Evolutionary conservation across 2,329 filamentous ascomycete genomes (phyloP), one percentile per base, ranked within the genome.

Genomic region (Epichloe sibirici): DNA sequence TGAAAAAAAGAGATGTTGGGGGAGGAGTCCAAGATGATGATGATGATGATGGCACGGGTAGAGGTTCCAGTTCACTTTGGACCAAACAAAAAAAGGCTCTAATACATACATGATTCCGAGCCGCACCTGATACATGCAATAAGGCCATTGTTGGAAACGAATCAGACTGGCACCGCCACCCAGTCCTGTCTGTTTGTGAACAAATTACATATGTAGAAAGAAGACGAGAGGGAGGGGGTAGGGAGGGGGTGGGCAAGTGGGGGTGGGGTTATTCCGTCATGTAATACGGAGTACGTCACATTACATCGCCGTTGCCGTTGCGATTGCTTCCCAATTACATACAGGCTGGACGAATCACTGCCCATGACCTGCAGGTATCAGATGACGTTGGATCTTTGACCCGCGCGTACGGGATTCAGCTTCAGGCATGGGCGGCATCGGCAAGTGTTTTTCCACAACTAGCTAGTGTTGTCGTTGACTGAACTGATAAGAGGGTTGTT

Each of bases 401-500:
- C 39, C 2, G 15, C n/a, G 12, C n/a, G 12, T 21, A 11, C 25
- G 9, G 7, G 17, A 44, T 12, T 39, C 38, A 39, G 38, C 38
- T 39, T n/a, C 31, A 31, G 28, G 28, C 28, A 9, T 11, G 17
- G 17, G 53, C 52, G 57, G 54, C 21, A 53, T 46, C 28, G 28
- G 28, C 38, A 21, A 3, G 6, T 43, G 7, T 21, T 21, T 21
- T 17, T 8, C 40, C 17, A 25, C 17, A 21, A 21, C n/a, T 23
- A 17, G 28, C 31, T 31, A 31, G 31, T 31, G 0, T 4, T 31
- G 28, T 11, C 8, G 8, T 11, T 28, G 28, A 8, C 28, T 21
- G 17, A 21, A 21, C 17, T 21, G 7, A 8, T 28, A 28, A 28
- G 7, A 28, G 28, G 31, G 31, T 31, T 11, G 31, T 31, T 11